Conservation (phyloP, 345 rosid genomes). For the Eucalyptus caleyi region DNA sequence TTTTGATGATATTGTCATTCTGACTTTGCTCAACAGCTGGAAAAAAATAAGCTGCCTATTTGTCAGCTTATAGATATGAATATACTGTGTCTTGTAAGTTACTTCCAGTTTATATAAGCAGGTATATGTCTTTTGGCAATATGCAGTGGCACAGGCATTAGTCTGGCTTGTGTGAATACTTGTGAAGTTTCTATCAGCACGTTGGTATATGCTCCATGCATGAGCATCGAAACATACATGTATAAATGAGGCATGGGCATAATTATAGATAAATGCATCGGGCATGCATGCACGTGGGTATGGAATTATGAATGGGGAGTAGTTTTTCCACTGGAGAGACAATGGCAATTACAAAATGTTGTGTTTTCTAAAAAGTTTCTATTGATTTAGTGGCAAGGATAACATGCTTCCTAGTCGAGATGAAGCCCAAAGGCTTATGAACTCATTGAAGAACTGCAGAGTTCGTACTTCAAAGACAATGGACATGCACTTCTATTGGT, state of each 20-base stretch:
- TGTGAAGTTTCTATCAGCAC: background rate
- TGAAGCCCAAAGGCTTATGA: conserved; percentile 53
- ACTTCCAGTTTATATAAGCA: background rate
- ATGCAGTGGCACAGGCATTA: background rate
- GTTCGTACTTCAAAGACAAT: conserved; percentile 65
- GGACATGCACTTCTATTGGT: conserved; percentile 79
- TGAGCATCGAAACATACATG: background rate
- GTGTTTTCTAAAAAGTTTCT: background rate
- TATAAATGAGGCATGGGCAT: background rate
- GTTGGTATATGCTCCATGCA: background rate
- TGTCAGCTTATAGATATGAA: background rate
- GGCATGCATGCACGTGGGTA: background rate
- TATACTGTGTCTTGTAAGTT: background rate
- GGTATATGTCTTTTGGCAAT: background rate
- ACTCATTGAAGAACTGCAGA: conserved; percentile 38
- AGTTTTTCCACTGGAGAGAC: background rate
- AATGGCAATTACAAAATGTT: background rate
- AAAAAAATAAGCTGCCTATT: background rate
- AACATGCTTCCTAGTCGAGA: conserved; percentile 64
- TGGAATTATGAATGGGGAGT: background rate
- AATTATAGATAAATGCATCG: background rate
- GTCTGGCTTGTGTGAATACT: background rate
- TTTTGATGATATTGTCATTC: background rate
- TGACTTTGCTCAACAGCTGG: background rate
- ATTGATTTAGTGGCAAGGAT: conserved; percentile 57